Base-by-base conservation (phyloP, 1,284 basidiomycete species). In the Ustilago xerochloae region DNA sequence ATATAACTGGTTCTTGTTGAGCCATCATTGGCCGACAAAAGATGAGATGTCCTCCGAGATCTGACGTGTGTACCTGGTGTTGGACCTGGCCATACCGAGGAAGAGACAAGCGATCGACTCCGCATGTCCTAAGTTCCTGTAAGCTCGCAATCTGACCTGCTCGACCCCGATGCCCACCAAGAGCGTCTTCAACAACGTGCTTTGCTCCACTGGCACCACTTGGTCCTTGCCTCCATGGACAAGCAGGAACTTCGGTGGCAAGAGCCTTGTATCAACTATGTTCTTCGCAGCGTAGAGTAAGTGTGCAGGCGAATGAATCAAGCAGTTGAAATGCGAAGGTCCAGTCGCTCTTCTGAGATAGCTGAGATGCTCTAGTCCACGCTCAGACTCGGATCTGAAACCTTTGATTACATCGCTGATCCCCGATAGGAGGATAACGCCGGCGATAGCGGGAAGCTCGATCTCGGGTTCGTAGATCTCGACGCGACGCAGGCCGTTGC, bases 381-480 rank as follows among this genome's bases (percentile, higher is more conserved):
- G 75, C 39, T 80, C 76, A 24, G 82, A 78, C 50, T 86, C 84
- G 71, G 58, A 82, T 8, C 77, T 58, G 50, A 81, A 85, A 24
- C 84, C 84, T 55, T 85, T 85, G 69, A 86, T 84, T 12, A 86
- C 82, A 66, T 86, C 85, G 38, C 79, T 77, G n/a, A 86, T 70
- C 7, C 85, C 85, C 2, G 83, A 78, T 8, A 86, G 67, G 43
- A 86, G 75, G 35, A 86, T 84, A 1, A 86, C 70, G 20, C 86
- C 85, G 0, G 78, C 79, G 22, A 86, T 50, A 0, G 70, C 70
- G 0, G 85, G 85, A 1, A 85, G 65, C 10, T 78, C 78, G 10
- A 85, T 67, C 24, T 86, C 80, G 2, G 79, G 78, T 3, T 79
- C 83, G 72, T 85, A 86, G 38, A 86, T 79, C 45, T 84, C 78